Conservation (phyloP, 306 rosid genomes). For the Bauhinia variegata region DNA sequence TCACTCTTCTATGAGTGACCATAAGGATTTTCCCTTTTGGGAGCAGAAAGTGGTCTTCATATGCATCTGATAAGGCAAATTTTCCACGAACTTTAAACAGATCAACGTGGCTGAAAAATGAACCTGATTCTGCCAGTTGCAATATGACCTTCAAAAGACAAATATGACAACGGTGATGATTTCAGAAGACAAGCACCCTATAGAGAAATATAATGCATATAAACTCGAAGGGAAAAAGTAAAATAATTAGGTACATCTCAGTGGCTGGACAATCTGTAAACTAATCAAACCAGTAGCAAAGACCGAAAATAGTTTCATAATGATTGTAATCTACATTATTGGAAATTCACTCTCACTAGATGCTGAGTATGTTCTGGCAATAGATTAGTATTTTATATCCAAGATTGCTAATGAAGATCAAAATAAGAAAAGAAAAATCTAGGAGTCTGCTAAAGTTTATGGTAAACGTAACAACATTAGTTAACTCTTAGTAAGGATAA, state of each 20-base stretch:
- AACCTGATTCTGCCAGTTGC: slow-evolving; percentile 97
- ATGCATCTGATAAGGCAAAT: slow-evolving; percentile 95
- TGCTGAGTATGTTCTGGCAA: slow-evolving; percentile 17
- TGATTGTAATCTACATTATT: slow-evolving; percentile 7
- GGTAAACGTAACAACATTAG: not conserved
- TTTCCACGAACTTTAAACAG: slow-evolving; percentile 97
- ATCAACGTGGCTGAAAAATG: slow-evolving; percentile 96
- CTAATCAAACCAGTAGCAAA: slow-evolving; percentile 15
- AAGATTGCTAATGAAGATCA: slow-evolving; percentile 19
- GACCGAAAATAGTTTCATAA: slow-evolving; percentile 22
- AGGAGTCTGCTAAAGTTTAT: not conserved
- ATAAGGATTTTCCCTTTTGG: slow-evolving; percentile 80
- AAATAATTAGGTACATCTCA: slow-evolving; percentile 2
- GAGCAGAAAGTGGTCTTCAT: slow-evolving; percentile 93
- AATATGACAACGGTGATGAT: slow-evolving; percentile 17
- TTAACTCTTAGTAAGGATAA: not conserved
- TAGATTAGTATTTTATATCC: not conserved
- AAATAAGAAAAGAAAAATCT: not conserved
- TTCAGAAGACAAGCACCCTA: slow-evolving; percentile 1
- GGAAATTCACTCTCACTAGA: slow-evolving; percentile 3
- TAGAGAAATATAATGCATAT: slow-evolving; percentile 26
- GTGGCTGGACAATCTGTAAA: slow-evolving; percentile 20
- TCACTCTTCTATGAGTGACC: slow-evolving; percentile 85
- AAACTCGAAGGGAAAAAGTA: slow-evolving; percentile 12
- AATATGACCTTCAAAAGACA: slow-evolving; percentile 75